These are phyloP conservation scores for Angophora floribunda DNA, from an alignment of 345 rosid species.

Conservation along the genomic window DNA sequence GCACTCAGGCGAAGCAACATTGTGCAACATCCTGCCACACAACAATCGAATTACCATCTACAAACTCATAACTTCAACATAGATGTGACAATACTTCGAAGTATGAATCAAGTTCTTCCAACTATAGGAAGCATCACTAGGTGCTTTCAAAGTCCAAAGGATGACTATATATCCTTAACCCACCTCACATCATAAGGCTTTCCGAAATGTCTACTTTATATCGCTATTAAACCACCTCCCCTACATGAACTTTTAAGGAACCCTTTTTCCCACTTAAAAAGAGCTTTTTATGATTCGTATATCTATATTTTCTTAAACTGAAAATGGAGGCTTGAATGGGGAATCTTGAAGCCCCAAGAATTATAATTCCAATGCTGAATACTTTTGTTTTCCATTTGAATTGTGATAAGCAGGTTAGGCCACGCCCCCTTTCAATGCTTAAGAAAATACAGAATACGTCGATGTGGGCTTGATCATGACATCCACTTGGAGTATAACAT, in stretches of 20 bases:
- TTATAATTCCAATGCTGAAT: neutral
- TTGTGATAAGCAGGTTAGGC: neutral
- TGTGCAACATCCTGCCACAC: neutral
- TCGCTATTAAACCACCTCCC: neutral
- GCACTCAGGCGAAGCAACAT: neutral
- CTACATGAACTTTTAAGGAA: neutral
- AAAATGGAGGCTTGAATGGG: neutral
- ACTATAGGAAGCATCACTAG: neutral
- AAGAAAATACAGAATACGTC: neutral
- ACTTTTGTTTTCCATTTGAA: neutral
- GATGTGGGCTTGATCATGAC: neutral
- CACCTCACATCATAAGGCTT: neutral
- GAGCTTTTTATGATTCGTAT: neutral
- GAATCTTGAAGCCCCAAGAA: neutral
- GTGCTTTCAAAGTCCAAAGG: neutral
- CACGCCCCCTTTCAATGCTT: neutral
- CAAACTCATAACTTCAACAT: neutral
- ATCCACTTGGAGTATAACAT: neutral
- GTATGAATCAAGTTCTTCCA: neutral
- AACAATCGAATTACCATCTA: neutral
- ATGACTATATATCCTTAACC: neutral
- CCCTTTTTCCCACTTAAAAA: neutral
- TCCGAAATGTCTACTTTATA: neutral
- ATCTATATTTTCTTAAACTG: too few relatives aligned
- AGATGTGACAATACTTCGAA: neutral